Base-by-base conservation (phyloP, 2,329 filamentous ascomycete species). In the Nigrospora oryzae region DNA sequence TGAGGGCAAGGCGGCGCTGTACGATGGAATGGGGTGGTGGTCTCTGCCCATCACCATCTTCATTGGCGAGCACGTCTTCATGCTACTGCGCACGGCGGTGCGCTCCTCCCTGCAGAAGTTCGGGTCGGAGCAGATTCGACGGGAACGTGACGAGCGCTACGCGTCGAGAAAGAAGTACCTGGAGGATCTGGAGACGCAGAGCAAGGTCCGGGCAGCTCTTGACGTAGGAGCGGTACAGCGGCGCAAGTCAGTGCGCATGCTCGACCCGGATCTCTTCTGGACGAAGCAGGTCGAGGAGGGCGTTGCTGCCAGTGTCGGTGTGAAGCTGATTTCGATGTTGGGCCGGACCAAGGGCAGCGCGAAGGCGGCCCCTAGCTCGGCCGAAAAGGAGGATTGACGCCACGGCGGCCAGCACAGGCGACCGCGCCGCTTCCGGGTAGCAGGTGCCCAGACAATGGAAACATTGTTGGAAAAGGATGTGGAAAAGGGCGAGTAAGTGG, bases 31-130 rank as follows among this genome's bases (percentile, higher is more conserved):
- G 65, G 75, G 44, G 58, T 83, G 76, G 59, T 83, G 79, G 70
- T 80, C 76, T 1, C 68, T 89, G 0, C 73, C 88, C 11, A 69
- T 89, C 19, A 77, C 79, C 0, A 80, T 89, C 36, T 84, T 89
- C 59, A 74, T 87, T 58, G 79, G 81, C 46, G 85, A 89, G 58
- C 86, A 89, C 56, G 64, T 83, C 28, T 86, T 86, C 55, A 71
- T 89, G 5, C 62, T 80, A 7, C 67, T 84, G 0, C 76, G 83
- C 0, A 55, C 63, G 1, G 35, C 65, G 0, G 63, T 68, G 1
- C 56, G 60, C 13, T 65, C 58, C 28, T 44, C 63, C 0, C 63
- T 71, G 7, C 52, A 65, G 15, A 58, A 61, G 2, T 54, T 64
- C 10, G 68, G 68, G 0, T 70, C 67, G 0, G 61, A 65, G 31